Conservation (phyloP, 768 basidiomycete species). For the Lactarius vividus region DNA sequence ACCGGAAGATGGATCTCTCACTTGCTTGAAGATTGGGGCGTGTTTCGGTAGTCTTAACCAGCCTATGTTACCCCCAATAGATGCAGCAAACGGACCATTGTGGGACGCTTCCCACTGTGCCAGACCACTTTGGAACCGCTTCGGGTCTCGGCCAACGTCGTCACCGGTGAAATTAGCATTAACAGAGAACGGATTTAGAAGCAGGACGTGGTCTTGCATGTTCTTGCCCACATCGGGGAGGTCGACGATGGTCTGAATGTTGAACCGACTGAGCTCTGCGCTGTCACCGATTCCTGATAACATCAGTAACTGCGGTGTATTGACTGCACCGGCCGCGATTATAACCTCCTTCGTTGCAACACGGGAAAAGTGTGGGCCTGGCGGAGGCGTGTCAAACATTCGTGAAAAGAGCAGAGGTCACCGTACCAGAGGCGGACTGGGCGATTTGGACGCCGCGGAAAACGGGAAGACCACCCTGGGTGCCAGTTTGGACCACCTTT, state of each 20-base stretch:
- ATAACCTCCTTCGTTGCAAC: conserved; percentile 18
- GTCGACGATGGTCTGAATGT: conserved; percentile 28
- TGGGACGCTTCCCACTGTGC: conserved; percentile 13
- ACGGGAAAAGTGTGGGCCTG: conserved; percentile 22
- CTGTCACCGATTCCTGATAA: conserved; percentile 34
- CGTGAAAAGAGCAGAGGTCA: background rate
- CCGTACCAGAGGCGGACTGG: background rate
- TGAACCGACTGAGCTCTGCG: conserved; percentile 26
- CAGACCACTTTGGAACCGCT: background rate
- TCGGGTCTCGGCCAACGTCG: conserved; percentile 18
- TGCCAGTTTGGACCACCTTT: background rate
- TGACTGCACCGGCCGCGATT: conserved; percentile 21
- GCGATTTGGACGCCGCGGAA: background rate
- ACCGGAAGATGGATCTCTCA: conserved; percentile 24
- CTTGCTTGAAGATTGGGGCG: conserved; percentile 9
- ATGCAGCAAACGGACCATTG: conserved; percentile 16
- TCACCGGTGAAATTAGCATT: conserved; percentile 10
- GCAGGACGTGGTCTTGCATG: conserved; percentile 31
- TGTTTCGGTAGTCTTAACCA: conserved; percentile 20
- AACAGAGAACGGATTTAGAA: background rate
- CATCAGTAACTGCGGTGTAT: conserved; percentile 30
- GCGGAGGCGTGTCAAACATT: background rate
- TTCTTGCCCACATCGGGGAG: conserved; percentile 34
- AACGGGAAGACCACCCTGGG: background rate
- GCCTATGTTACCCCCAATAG: background rate